phyloP scores from a whole-genome alignment of 1,139 yeast species.

The Yamadazyma triangularis region DNA sequence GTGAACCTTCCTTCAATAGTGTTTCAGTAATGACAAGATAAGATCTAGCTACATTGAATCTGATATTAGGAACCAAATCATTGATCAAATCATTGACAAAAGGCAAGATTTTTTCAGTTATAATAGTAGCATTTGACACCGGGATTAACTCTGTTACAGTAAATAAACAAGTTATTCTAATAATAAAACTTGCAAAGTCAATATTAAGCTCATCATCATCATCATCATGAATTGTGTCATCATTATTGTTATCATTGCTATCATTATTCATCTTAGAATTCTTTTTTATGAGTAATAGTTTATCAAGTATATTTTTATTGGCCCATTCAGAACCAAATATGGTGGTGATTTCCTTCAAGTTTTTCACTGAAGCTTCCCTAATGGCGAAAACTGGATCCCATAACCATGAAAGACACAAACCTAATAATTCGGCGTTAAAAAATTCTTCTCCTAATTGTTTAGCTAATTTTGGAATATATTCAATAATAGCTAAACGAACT shows the following conservation, averaged over 20 bases:
- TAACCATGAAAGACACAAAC: conserved; percentile 91
- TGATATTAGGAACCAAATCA: conserved; percentile 89
- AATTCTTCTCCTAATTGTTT: conserved; percentile 91
- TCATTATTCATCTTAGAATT: conserved; percentile 8
- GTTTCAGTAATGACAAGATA: conserved; percentile 58
- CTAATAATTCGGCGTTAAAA: conserved; percentile 87
- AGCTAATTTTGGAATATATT: conserved; percentile 94
- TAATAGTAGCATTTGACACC: conserved; percentile 55
- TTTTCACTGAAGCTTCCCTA: conserved; percentile 91
- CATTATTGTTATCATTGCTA: conserved; percentile 10
- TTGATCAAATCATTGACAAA: conserved; percentile 66
- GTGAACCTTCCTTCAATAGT: conserved; percentile 25
- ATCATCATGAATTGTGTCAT: conserved; percentile 14
- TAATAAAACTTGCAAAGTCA: conserved; percentile 67
- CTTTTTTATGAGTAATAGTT: conserved; percentile 43
- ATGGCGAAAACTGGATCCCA: conserved; percentile 98
- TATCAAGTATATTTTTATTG: conserved; percentile 71
- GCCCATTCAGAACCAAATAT: conserved; percentile 97
- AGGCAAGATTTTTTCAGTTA: conserved; percentile 68
- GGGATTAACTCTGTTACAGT: conserved; percentile 79
- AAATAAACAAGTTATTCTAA: conserved; percentile 85
- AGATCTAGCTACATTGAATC: conserved; percentile 92
- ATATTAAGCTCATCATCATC: conserved; percentile 34
- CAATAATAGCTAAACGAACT: conserved; percentile 94
- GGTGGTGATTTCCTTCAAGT: conserved; percentile 71